These are phyloP conservation scores for Macaranga tanarius DNA, from an alignment of 441 rosid species.

Conservation along the genomic window DNA sequence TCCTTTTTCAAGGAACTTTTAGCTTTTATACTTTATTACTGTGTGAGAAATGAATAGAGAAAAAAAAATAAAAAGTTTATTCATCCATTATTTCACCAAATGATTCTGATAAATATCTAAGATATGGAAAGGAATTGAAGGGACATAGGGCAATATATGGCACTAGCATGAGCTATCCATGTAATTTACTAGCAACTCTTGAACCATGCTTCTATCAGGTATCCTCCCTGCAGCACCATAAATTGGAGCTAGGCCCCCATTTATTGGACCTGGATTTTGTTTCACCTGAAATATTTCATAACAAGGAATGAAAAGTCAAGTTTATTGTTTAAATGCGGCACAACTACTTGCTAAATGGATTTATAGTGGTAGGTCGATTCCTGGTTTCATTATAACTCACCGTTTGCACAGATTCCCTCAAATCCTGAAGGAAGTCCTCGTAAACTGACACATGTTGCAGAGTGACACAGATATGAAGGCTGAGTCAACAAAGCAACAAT, in stretches of 20 bases:
- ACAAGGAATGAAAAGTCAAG: not conserved
- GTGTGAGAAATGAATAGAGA: not conserved
- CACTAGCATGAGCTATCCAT: conserved; percentile 79
- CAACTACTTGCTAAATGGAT: not conserved
- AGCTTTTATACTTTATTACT: no score
- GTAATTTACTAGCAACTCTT: conserved; percentile 73
- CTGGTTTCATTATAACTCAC: conserved; percentile 40
- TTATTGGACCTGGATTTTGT: conserved; percentile 79
- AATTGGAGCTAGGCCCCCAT: conserved; percentile 84
- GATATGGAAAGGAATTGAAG: not conserved
- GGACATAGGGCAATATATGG: not conserved
- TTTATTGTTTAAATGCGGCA: not conserved
- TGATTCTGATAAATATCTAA: not conserved
- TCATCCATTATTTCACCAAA: not conserved
- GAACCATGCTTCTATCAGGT: conserved; percentile 82
- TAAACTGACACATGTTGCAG: conserved; percentile 77
- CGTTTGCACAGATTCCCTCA: conserved; percentile 68
- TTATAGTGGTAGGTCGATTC: not conserved
- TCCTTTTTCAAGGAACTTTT: no score
- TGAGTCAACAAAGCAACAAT: conserved; percentile 34
- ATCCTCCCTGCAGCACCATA: conserved; percentile 97
- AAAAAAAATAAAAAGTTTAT: not conserved
- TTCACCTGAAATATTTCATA: conserved; percentile 46
- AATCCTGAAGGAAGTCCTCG: conserved; percentile 62
- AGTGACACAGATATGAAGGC: conserved; percentile 85